Evolutionary conservation across 2,329 filamentous ascomycete species (phyloP).

Genomic region (Hypoxylon sp.): DNA sequence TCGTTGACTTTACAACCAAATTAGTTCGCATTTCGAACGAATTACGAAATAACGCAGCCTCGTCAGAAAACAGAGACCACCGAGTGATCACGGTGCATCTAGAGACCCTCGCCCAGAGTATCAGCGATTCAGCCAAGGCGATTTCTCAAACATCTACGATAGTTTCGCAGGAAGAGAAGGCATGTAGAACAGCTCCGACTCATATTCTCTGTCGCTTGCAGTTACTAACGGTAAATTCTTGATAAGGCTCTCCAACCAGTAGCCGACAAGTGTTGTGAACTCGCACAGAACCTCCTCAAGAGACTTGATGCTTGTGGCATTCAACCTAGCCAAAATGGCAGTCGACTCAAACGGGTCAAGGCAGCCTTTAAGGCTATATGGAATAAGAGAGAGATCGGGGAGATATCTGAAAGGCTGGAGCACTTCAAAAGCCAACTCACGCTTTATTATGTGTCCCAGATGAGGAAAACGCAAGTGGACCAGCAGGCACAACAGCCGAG

Average conservation of each 20-base stretch:
- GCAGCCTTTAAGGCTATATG: slow-evolving; percentile 31
- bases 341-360: slow-evolving; percentile 31
- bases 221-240: slow-evolving; percentile 3
- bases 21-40: slow-evolving; percentile 39
- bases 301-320: slow-evolving; percentile 38
- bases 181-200: neutral
- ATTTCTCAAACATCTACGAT: slow-evolving; percentile 32
- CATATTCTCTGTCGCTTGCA: neutral
- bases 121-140: slow-evolving; percentile 32
- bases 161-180: slow-evolving; percentile 32
- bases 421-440: slow-evolving; percentile 36
- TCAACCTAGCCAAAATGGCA: slow-evolving; percentile 17
- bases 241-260: slow-evolving; percentile 36
- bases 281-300: slow-evolving; percentile 35
- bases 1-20: slow-evolving; percentile 40
- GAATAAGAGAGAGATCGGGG: slow-evolving; percentile 43
- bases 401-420: slow-evolving; percentile 36
- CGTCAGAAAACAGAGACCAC: slow-evolving; percentile 39
- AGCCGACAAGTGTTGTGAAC: slow-evolving; percentile 37
- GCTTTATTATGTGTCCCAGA: slow-evolving; percentile 30
- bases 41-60: slow-evolving; percentile 41
- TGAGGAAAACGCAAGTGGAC: slow-evolving; percentile 26
- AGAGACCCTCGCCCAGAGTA: slow-evolving; percentile 25
- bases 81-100: slow-evolving; percentile 35
- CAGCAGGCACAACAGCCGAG: slow-evolving; percentile 22